A percentile compares a stretch with the other conserved stretches of the same genome.
Conservation (phyloP, 2,329 filamentous ascomycete genomes). For the Cladosporium sp. region DNA sequence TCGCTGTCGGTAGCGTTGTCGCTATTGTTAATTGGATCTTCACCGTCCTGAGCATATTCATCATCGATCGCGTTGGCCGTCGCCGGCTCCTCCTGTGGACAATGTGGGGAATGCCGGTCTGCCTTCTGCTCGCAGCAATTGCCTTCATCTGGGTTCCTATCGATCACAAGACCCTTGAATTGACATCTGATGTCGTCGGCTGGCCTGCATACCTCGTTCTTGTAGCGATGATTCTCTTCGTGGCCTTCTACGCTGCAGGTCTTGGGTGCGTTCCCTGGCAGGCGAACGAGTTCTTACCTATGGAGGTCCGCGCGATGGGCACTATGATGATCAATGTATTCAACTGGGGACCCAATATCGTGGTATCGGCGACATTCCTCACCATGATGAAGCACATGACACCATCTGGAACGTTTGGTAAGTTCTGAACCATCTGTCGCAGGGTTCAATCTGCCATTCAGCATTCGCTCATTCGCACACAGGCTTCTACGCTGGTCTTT, state of each 20-base stretch:
- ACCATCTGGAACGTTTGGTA: conserved; percentile 68
- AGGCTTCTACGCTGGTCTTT: conserved; percentile 68
- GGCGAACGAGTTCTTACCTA: conserved; percentile 80
- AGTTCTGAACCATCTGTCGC: too few relatives aligned
- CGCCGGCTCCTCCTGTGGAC: conserved; percentile 71
- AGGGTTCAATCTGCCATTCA: too few relatives aligned
- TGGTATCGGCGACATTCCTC: conserved; percentile 81
- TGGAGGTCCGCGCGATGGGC: conserved; percentile 67
- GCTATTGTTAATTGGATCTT: conserved; percentile 78
- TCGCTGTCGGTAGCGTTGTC: conserved; percentile 72
- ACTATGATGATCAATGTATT: conserved; percentile 72
- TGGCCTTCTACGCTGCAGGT: conserved; percentile 79
- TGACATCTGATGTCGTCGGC: conserved; percentile 36
- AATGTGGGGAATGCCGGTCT: conserved; percentile 70
- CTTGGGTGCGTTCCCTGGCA: conserved; percentile 95
- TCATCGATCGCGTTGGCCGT: conserved; percentile 75
- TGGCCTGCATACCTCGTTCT: conserved; percentile 56
- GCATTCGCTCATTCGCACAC: too few relatives aligned
- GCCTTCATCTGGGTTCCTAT: conserved; percentile 64
- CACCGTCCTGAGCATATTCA: conserved; percentile 64
- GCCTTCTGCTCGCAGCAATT: conserved; percentile 64
- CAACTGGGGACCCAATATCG: conserved; percentile 83
- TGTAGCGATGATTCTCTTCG: conserved; percentile 73
- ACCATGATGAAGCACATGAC: conserved; percentile 76
- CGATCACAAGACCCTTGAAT: conserved; percentile 16